Evolutionary conservation across 306 rosid genomes (phyloP), one percentile per base, ranked within the genome.

Genomic region (Pyrus betulifolia): DNA sequence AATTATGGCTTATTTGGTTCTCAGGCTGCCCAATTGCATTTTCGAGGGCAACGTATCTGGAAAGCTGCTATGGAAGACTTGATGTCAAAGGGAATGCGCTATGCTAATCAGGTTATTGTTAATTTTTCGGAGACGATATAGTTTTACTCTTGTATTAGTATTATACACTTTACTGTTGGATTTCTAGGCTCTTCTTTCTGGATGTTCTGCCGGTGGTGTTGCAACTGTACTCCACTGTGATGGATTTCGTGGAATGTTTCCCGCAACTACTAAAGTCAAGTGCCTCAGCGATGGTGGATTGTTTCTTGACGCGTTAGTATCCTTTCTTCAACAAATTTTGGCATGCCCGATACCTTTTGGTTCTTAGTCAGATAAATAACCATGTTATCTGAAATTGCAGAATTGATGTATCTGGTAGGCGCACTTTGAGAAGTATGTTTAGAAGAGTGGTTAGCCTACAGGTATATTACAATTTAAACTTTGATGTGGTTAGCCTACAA

Each of bases 201-300:
- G 97, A 73, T 95, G 97, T 84, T 95, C 97, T 23, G 97, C 97
- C 0, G 97, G 99, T 44, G 99, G 97, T 69, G 79, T 95, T 44
- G 97, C 99, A 67, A 77, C 97, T 63, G 90, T 95, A 46, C 69
- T 95, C 75, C 99, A 95, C 74, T 95, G 97, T 25, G 96, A 95
- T 70, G 89, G 90, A 69, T 95, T 90, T 60, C 85, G 87, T 44
- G 79, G 72, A 69, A 81, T 89, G 33, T 84, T 95, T 74, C 87
- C 90, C 12, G 66, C 77, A 76, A 76, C 85, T 58, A 89, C 91
- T 49, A 90, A 38, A 95, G 96, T 95, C 64, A 95, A 95, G 82
- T 95, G 99, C 86, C 90, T 95, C n/a, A 90, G 97, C 76, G 98
- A 95, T 84, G 98, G 96, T 49, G 97, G 97, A 21, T 65, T 95